These are phyloP conservation scores for Acanthamoeba royreba DNA, from an alignment of 208 protist genomes.

Conservation along the genomic window DNA sequence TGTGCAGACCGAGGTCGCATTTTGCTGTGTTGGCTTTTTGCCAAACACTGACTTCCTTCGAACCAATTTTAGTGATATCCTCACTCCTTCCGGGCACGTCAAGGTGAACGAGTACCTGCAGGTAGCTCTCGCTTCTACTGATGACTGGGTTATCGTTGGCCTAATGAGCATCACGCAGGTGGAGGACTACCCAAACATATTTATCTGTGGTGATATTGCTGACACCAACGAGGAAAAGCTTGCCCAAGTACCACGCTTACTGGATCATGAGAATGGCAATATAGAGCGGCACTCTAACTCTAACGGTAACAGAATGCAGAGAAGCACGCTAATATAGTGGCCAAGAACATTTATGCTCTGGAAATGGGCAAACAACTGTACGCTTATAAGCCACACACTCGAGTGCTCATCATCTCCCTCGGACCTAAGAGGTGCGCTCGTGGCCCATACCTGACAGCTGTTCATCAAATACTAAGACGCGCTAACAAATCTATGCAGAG, in stretches of 20 bases:
- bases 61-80: not conserved
- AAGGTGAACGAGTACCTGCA: not conserved
- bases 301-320: not conserved
- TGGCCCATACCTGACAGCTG: not conserved
- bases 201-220: not conserved
- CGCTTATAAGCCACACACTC: not conserved
- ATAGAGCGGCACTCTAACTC: not conserved
- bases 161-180: not conserved
- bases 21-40: not conserved
- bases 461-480: too few species aligned
- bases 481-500: too few species aligned
- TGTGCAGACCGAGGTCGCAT: not conserved
- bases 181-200: not conserved
- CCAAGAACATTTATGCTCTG: not conserved
- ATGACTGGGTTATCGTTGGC: not conserved
- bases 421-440: not conserved
- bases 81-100: not conserved
- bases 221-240: not conserved
- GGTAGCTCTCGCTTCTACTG: not conserved
- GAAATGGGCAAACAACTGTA: not conserved
- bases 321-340: not conserved
- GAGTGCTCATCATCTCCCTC: not conserved
- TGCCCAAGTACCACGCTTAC: not conserved
- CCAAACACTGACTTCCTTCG: not conserved
- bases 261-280: too few species aligned